phyloP scores from a whole-genome alignment of 2,329 filamentous ascomycete genomes.

The Monosporascus sp. region DNA sequence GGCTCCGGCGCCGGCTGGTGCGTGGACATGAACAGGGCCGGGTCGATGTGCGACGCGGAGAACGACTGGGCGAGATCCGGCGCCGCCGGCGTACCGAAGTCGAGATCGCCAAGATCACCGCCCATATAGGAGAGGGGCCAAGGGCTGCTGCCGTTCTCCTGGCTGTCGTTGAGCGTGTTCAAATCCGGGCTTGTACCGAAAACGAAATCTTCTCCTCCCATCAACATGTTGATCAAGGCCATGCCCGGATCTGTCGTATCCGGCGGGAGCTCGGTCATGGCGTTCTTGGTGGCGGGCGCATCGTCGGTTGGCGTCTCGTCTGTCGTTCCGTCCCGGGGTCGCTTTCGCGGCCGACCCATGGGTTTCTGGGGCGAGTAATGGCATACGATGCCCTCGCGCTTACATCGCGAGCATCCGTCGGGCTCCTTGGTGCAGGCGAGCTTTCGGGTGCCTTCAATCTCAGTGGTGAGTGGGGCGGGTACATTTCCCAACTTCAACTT shows the following conservation, averaged over 20 bases:
- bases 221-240: conserved; percentile 21
- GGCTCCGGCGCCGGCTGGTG: conserved; percentile 13
- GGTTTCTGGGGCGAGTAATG: conserved; percentile 61
- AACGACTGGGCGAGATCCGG: conserved; percentile 13
- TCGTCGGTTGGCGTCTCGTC: neutral
- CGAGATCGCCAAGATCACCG: conserved; percentile 17
- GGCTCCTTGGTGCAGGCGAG: conserved; percentile 60
- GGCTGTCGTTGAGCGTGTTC: neutral
- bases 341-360: conserved; percentile 61
- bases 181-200: conserved; percentile 2
- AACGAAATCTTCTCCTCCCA: conserved; percentile 12
- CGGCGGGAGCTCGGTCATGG: conserved; percentile 21
- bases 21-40: conserved; percentile 18
- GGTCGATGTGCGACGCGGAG: conserved; percentile 21
- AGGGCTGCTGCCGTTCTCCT: conserved; percentile 4
- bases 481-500: conserved; percentile 12
- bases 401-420: conserved; percentile 55
- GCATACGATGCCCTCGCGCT: conserved; percentile 50
- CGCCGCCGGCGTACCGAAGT: conserved; percentile 16
- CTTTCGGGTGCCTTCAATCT: conserved; percentile 51
- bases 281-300: conserved; percentile 14
- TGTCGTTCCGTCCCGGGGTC: conserved; percentile 30
- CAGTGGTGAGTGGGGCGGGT: neutral
- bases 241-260: conserved; percentile 22
- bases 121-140: conserved; percentile 16